Percentiles rank a stretch among this genome's conserved stretches.
Conservation (phyloP, 805 yeast species). For the Saccharomycopsis vini region DNA sequence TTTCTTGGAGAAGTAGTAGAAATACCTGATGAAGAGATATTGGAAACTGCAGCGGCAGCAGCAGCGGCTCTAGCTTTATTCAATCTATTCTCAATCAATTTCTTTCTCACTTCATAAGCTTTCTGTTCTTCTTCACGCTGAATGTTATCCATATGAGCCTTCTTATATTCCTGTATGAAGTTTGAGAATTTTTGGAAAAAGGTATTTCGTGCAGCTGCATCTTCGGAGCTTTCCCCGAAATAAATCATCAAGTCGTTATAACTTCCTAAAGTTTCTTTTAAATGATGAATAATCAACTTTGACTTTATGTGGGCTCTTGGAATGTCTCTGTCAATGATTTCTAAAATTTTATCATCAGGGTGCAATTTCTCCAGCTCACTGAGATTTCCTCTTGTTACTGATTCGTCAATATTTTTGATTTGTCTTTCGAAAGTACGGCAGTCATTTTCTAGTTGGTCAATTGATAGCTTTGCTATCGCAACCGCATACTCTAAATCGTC, state of each 20-base stretch:
- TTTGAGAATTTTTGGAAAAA: constrained; percentile 55
- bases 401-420: constrained; percentile 42
- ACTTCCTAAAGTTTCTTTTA: constrained; percentile 39
- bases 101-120: constrained; percentile 56
- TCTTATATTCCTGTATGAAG: constrained; percentile 53
- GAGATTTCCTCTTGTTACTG: constrained; percentile 53
- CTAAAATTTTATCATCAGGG: constrained; percentile 54
- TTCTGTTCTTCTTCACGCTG: constrained; percentile 61
- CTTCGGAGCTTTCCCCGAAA: constrained; percentile 60
- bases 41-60: neutral
- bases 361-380: constrained; percentile 56
- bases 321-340: constrained; percentile 42
- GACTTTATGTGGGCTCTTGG: constrained; percentile 48
- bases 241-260: constrained; percentile 54
- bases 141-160: constrained; percentile 56
- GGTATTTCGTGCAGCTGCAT: constrained; percentile 44
- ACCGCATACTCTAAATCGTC: constrained; percentile 47
- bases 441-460: constrained; percentile 55
- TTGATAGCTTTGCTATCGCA: constrained; percentile 49
- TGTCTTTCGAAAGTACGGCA: constrained; percentile 44
- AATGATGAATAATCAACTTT: constrained; percentile 41
- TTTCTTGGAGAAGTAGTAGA: neutral
- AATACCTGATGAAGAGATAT: neutral
- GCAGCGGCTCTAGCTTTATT: constrained; percentile 15
- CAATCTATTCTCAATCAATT: constrained; percentile 37